These are phyloP conservation scores for Yamadazyma triangularis DNA, from an alignment of 1,139 yeast genomes.

Conservation along the genomic window DNA sequence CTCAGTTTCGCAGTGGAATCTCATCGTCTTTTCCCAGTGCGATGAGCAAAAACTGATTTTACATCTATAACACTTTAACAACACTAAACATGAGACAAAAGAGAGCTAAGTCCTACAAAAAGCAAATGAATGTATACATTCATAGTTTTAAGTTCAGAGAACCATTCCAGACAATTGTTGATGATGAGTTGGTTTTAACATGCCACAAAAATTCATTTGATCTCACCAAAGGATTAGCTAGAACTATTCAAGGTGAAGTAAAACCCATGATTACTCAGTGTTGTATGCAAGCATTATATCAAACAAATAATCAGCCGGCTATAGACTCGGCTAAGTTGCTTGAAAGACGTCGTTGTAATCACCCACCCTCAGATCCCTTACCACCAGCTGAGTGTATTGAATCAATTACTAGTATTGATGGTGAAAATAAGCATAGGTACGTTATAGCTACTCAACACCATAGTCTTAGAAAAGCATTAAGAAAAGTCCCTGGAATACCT, in stretches of 20 bases:
- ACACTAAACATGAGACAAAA: slow-evolving; percentile 98
- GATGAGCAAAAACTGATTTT: no score
- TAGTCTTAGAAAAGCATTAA: slow-evolving; percentile 58
- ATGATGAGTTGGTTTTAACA: slow-evolving; percentile 68
- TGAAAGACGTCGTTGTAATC: slow-evolving; percentile 69
- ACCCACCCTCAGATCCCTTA: slow-evolving; percentile 55
- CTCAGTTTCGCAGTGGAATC: no score
- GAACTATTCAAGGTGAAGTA: slow-evolving; percentile 80
- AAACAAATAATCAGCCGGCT: slow-evolving; percentile 64
- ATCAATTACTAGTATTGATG: slow-evolving; percentile 50
- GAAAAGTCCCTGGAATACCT: slow-evolving; percentile 87
- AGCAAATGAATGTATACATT: slow-evolving; percentile 80
- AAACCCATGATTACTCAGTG: slow-evolving; percentile 98
- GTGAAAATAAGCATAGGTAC: slow-evolving; percentile 84
- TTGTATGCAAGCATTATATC: slow-evolving; percentile 81
- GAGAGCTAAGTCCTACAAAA: slow-evolving; percentile 89
- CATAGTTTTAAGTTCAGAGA: slow-evolving; percentile 89
- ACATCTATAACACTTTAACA: no score
- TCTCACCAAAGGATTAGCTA: slow-evolving; percentile 66
- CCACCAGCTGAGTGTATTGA: slow-evolving; percentile 74
- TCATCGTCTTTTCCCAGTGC: no score
- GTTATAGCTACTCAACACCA: slow-evolving; percentile 81
- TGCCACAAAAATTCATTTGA: slow-evolving; percentile 68
- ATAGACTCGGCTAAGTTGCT: slow-evolving; percentile 75
- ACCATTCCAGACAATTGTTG: slow-evolving; percentile 87